Base-by-base conservation (phyloP, 148 eudicot genomes). In the Mesembryanthemum crystallinum region DNA sequence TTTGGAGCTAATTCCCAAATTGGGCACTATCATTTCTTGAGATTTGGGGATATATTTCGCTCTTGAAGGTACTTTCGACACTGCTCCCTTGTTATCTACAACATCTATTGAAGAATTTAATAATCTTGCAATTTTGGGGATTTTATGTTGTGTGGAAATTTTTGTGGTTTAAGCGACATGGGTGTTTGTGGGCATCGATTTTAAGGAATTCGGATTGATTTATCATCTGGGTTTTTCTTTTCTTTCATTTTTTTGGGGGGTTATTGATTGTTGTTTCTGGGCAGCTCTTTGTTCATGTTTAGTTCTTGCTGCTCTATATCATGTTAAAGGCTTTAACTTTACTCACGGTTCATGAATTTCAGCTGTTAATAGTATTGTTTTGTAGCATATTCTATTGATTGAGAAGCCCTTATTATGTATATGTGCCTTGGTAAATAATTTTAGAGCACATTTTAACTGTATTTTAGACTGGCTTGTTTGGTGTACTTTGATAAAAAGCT, bases 11-110 rank as follows among this genome's bases (percentile, higher is more conserved):
- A 7, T 23, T 65, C 7, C 35, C 24, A 35, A 27, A 62, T 35
- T 62, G 74, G 78, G 74, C 62, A 51, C 47, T 6, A 15, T 47
- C 45, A 21, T 55, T 18, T 11, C 71, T 25, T 24, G 57, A 18
- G 23, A 21, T 42, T 58, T 45, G 52, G 27, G 35, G 25, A 29
- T 42, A 39, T 17, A 67, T 8, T 32, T 29, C 69, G 59, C 67
- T 27, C 27, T 69, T 71, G 29, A 71, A 69, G 78, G 82, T 80
- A 69, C 5, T 37, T 61, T 62, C 45, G 21, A 5, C 18, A 17
- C 47, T 13, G 62, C 73, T 58, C 64, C 14, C 64, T 24, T 30
- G 2, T 65, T 30, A 20, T 21, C 7, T 33, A 13, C 20, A 42
- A 20, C 37, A 29, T 42, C 1, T 58, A 13, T 27, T 58, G 67